Conservation (phyloP, 805 yeast species). For the Lachancea sp. region DNA sequence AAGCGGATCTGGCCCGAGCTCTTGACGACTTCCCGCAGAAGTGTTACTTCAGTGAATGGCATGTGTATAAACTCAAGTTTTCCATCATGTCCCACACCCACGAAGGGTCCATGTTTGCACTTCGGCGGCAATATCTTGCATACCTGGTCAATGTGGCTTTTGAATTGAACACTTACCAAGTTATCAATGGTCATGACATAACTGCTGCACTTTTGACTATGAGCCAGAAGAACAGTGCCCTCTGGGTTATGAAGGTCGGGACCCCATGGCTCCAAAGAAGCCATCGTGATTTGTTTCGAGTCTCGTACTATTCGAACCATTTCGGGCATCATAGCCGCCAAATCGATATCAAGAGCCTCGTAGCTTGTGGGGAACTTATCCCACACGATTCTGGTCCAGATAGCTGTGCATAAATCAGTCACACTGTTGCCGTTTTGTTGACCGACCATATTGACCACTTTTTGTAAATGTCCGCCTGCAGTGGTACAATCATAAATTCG, state of each 20-base stretch:
- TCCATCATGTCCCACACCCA: constrained; percentile 5
- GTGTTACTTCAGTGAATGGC: not conserved
- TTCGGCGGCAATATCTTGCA: constrained; percentile 6
- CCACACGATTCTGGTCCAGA: constrained; percentile 4
- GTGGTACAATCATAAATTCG: constrained; percentile 42
- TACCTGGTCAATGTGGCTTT: not conserved
- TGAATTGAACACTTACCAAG: constrained; percentile 2
- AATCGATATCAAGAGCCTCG: constrained; percentile 15
- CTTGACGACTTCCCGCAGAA: constrained; percentile 6
- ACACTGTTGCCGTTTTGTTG: constrained; percentile 1
- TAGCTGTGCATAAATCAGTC: not conserved
- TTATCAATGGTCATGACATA: constrained; percentile 2
- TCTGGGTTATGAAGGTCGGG: not conserved
- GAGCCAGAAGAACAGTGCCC: constrained; percentile 5
- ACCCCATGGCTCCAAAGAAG: constrained; percentile 12
- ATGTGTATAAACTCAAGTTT: constrained; percentile 1
- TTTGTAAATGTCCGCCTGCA: constrained; percentile 20
- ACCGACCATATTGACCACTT: constrained; percentile 16
- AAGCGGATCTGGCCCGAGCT: constrained; percentile 10
- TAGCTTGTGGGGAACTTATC: not conserved
- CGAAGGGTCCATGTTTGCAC: constrained; percentile 1
- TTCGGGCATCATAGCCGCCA: constrained; percentile 18
- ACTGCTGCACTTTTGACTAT: not conserved
- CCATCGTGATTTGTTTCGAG: constrained; percentile 13
- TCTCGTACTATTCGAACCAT: constrained; percentile 20